Evolutionary conservation across 202 grass and related monocot genomes (phyloP).

Genomic region (Panicum hallii): DNA sequence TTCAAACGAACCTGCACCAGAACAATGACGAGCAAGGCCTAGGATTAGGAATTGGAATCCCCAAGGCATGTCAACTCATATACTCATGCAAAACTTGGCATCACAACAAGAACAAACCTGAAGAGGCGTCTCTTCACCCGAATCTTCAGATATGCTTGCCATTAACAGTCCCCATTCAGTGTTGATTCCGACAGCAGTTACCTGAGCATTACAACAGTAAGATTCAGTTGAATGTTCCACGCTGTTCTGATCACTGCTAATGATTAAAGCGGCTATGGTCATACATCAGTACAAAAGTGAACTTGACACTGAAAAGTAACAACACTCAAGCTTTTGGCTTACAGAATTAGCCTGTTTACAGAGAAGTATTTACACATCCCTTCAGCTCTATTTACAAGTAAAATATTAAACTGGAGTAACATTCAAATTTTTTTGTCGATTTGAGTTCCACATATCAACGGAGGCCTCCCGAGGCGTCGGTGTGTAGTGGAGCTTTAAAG

Average conservation of each 20-base stretch:
- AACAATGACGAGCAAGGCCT: neutral
- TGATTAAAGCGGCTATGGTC: neutral
- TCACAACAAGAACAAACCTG: conserved; percentile 63
- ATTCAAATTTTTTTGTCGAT: neutral
- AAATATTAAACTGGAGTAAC: neutral
- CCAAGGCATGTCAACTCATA: conserved; percentile 29
- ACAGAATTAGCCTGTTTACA: neutral
- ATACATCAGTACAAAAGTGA: neutral
- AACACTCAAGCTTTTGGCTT: neutral
- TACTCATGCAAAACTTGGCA: neutral
- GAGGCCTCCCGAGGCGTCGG: too few relatives aligned
- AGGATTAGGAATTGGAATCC: too few relatives aligned
- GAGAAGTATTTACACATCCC: neutral
- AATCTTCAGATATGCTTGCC: conserved; percentile 99
- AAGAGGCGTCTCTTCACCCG: conserved; percentile 95
- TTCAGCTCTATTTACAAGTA: neutral
- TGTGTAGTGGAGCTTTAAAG: too few relatives aligned
- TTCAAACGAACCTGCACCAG: conserved; percentile 83
- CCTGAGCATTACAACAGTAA: conserved; percentile 57
- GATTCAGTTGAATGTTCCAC: conserved; percentile 15
- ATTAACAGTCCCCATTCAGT: conserved; percentile 98
- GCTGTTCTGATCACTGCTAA: neutral
- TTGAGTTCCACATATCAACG: neutral
- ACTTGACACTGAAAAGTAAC: neutral
- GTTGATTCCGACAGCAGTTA: conserved; percentile 91